phyloP scores from a whole-genome alignment of 2,329 filamentous ascomycete genomes.

The Karstenula rhodostoma region DNA sequence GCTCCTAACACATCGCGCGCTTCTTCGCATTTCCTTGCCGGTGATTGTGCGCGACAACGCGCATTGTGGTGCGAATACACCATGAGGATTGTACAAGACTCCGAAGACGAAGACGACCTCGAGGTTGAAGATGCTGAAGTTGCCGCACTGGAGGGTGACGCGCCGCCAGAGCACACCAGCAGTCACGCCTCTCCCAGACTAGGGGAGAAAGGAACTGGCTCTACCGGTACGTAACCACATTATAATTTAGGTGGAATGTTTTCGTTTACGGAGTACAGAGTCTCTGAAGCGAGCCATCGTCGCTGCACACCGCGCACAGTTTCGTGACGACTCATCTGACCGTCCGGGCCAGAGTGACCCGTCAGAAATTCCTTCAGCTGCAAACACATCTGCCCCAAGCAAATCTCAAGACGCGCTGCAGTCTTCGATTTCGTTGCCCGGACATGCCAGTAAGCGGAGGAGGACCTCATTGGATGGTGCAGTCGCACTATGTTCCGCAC shows the following conservation, averaged over 20 bases:
- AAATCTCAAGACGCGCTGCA: conserved; percentile 21
- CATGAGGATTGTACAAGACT: conserved; percentile 47
- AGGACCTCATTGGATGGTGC: conserved; percentile 24
- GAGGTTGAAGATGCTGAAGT: conserved; percentile 23
- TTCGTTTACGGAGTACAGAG: conserved; percentile 24
- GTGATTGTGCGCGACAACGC: neutral
- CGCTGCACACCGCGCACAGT: conserved; percentile 35
- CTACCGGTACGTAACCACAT: conserved; percentile 34
- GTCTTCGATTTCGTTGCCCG: conserved; percentile 30
- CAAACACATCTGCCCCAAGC: neutral
- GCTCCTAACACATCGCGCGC: conserved; percentile 4
- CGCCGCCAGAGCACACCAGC: conserved; percentile 23
- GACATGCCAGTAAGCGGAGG: conserved; percentile 34
- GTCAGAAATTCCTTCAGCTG: neutral
- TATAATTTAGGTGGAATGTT: neutral
- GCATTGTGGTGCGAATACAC: conserved; percentile 4
- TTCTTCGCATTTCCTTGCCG: neutral
- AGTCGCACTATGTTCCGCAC: neutral
- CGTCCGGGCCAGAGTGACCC: neutral
- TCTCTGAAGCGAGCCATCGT: conserved; percentile 36
- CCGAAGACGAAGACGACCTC: conserved; percentile 48
- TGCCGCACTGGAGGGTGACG: conserved; percentile 23
- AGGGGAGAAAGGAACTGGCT: conserved; percentile 34
- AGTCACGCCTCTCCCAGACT: conserved; percentile 15
- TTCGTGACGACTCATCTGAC: conserved; percentile 24